Base-by-base conservation (phyloP, 495 filamentous ascomycete genomes). In the Letharia columbiana region DNA sequence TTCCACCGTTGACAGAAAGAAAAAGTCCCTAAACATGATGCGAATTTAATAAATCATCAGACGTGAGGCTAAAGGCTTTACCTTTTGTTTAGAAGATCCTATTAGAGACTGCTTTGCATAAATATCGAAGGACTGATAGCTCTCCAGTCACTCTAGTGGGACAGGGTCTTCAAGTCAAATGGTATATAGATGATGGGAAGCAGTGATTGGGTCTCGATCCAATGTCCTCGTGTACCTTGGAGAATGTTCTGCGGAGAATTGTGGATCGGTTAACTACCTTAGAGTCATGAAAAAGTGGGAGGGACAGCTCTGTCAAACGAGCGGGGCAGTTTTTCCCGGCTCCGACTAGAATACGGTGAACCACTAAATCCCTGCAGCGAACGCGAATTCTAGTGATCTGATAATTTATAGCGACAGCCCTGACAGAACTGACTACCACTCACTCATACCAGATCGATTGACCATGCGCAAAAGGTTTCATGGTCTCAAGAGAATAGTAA, bases 401-500 rank as follows among this genome's bases (percentile, higher is more conserved):
- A 28, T 28, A 28, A 28, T 28, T 28, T 28, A 28, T 28, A 28
- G 23, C 23, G 23, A 28, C 23, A 28, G 23, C 23, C 23, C 23
- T 28, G 5, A n/a, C 18, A n/a, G 47, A 33, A n/a, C 20, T 39
- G 52, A 67, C 44, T 18, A 44, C 20, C 42, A 35, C 40, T 39
- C 42, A 35, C 40, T 39, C 5, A n/a, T 54, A 54, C 28, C 23
- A 66, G 28, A 63, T 66, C 33, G 65, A 66, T 64, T 70, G 72
- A 76, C 61, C 62, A 85, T 83, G 83, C 79, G 82, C 66, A 83
- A 80, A 67, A 82, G 82, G 71, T 87, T 82, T 72, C 84, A 89
- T 69, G 79, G 81, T 65, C 80, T 91, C 56, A 88, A 84, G 74
- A 78, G 80, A 69, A 75, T 81, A 41, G 87, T 89, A 79, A 66